phyloP scores from a whole-genome alignment of 2,329 filamentous ascomycete species.

The Pseudogymnoascus sp. region DNA sequence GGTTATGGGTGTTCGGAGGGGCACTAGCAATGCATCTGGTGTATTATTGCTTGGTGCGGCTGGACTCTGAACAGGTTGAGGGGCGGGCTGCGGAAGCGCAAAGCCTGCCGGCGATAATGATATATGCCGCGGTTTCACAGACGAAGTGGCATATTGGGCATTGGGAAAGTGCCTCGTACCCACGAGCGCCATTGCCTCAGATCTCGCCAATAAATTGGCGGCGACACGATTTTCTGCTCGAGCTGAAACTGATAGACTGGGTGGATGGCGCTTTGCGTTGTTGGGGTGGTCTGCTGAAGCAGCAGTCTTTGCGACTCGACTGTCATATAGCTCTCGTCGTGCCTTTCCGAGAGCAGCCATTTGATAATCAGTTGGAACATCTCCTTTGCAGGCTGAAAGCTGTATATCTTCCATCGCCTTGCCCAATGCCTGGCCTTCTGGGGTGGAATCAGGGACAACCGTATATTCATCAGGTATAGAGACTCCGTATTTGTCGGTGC shows the following conservation, averaged over 20 bases:
- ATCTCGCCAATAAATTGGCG: background rate
- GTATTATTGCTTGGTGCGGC: background rate
- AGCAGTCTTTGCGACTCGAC: background rate
- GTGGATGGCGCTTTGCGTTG: background rate
- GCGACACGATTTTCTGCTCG: background rate
- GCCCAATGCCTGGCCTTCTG: background rate
- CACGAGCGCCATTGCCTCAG: background rate
- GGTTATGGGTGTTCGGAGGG: background rate
- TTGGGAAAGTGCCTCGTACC: background rate
- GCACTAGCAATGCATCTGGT: background rate
- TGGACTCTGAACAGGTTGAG: background rate
- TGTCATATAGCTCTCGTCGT: background rate
- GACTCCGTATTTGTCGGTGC: background rate
- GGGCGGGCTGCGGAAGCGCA: background rate
- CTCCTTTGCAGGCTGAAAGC: background rate
- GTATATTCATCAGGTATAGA: background rate
- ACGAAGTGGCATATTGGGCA: background rate
- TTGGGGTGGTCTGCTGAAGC: background rate
- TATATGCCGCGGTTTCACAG: background rate
- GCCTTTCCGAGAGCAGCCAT: constrained; percentile 5
- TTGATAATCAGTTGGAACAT: background rate
- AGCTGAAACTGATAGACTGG: background rate
- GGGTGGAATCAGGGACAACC: background rate
- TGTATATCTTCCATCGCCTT: background rate
- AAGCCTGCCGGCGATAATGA: background rate